Conservation (phyloP, 2,329 filamentous ascomycete genomes). For the Cytospora paraplurivora region DNA sequence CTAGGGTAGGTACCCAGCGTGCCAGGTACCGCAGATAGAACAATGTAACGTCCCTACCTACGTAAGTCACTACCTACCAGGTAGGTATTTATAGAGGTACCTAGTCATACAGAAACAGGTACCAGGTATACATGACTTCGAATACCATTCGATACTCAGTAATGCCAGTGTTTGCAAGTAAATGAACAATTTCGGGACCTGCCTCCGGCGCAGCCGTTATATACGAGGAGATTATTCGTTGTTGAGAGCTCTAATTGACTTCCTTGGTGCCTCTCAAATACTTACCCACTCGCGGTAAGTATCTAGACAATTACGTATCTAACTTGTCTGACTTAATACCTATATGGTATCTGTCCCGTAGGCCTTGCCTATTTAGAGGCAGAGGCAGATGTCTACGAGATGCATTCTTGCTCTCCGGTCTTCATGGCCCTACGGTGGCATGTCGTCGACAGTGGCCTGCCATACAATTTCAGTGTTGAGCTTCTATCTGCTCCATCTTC, state of each 20-base stretch:
- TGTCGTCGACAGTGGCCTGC: background rate
- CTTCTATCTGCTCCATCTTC: conserved; percentile 37
- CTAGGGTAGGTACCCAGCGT: too few relatives aligned
- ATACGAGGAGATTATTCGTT: background rate
- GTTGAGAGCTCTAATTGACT: background rate
- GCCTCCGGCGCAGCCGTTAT: background rate
- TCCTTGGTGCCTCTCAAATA: background rate
- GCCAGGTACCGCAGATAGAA: too few relatives aligned
- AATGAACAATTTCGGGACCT: background rate
- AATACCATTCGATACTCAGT: background rate
- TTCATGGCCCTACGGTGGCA: too few relatives aligned
- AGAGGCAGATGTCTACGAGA: background rate
- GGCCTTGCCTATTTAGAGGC: too few relatives aligned
- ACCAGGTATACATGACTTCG: background rate
- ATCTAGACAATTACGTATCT: background rate
- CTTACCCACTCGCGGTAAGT: background rate
- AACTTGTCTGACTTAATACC: background rate
- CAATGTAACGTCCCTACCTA: too few relatives aligned
- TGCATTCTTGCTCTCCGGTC: too few relatives aligned
- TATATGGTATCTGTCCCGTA: background rate
- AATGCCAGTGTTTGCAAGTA: background rate
- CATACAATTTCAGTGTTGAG: conserved; percentile 15
- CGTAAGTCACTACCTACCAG: background rate
- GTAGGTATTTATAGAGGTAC: background rate
- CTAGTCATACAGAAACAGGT: background rate